phyloP scores from a whole-genome alignment of 2,329 filamentous ascomycete genomes.

The Aspergillus jensenii region DNA sequence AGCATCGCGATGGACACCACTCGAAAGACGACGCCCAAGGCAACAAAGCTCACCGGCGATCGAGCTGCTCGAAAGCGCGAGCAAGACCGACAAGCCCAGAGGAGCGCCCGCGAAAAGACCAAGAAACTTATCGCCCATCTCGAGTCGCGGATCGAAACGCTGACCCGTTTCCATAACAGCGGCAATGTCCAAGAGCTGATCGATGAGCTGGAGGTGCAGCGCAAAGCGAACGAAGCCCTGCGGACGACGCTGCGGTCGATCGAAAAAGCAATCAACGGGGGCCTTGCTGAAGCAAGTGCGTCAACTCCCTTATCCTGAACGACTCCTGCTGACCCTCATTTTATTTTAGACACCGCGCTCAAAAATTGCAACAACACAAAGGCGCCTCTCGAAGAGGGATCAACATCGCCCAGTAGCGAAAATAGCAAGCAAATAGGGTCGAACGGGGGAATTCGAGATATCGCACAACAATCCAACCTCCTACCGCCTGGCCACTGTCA shows the following conservation, averaged over 20 bases:
- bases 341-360: neutral
- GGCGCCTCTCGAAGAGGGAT: neutral
- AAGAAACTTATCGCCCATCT: conserved; percentile 11
- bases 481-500: neutral
- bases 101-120: conserved; percentile 15
- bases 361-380: neutral
- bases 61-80: conserved; percentile 14
- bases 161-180: conserved; percentile 10
- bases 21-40: neutral
- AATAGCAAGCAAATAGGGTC: neutral
- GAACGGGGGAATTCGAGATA: neutral
- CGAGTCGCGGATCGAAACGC: conserved; percentile 11
- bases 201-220: conserved; percentile 10
- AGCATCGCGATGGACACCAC: conserved; percentile 7
- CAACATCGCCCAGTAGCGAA: neutral
- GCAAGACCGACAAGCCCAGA: conserved; percentile 15
- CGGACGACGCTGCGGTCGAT: conserved; percentile 7
- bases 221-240: conserved; percentile 11
- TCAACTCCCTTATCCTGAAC: neutral
- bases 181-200: conserved; percentile 10
- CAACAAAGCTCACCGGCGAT: conserved; percentile 9
- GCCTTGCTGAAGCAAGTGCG: conserved; percentile 7
- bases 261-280: conserved; percentile 6
- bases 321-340: neutral
- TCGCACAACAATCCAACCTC: conserved; percentile 1